Percentiles rank a stretch among this genome's conserved stretches.
Conservation (phyloP, 2,329 filamentous ascomycete genomes). For the Penicillium aurantiogriseum region DNA sequence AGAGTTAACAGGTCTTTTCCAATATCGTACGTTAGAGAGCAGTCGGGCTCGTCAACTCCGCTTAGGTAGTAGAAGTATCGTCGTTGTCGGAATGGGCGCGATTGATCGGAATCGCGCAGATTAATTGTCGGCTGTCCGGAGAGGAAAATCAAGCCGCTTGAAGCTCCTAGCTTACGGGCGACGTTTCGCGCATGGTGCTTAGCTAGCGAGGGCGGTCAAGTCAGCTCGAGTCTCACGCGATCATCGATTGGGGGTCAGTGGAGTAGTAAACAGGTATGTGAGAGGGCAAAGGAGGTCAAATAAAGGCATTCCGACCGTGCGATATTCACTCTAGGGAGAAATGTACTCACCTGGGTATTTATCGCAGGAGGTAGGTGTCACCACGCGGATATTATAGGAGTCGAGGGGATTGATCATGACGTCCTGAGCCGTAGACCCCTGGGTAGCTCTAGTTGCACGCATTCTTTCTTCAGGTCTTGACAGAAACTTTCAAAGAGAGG, state of each 20-base stretch:
- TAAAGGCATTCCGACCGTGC: conserved; percentile 2
- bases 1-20: conserved; percentile 63
- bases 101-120: conserved; percentile 60
- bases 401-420: conserved; percentile 27
- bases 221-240: conserved; percentile 10
- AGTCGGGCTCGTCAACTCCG: conserved; percentile 55
- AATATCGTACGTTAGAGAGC: conserved; percentile 58
- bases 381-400: conserved; percentile 33
- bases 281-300: conserved; percentile 3
- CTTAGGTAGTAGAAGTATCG: conserved; percentile 63
- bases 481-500: background rate
- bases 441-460: conserved; percentile 10
- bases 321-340: background rate
- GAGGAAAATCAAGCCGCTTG: conserved; percentile 57
- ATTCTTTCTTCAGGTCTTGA: conserved; percentile 4
- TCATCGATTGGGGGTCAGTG: conserved; percentile 4
- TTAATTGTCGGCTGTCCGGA: conserved; percentile 50
- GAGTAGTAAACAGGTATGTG: background rate
- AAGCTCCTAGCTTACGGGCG: conserved; percentile 42
- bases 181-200: conserved; percentile 52
- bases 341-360: conserved; percentile 42
- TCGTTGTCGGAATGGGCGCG: conserved; percentile 56
- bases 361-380: conserved; percentile 32
- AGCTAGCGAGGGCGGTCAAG: conserved; percentile 33
- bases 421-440: conserved; percentile 10